These are phyloP conservation scores for Ceratobasidium theobromae DNA, from an alignment of 1,284 basidiomycete species.

Conservation along the genomic window DNA sequence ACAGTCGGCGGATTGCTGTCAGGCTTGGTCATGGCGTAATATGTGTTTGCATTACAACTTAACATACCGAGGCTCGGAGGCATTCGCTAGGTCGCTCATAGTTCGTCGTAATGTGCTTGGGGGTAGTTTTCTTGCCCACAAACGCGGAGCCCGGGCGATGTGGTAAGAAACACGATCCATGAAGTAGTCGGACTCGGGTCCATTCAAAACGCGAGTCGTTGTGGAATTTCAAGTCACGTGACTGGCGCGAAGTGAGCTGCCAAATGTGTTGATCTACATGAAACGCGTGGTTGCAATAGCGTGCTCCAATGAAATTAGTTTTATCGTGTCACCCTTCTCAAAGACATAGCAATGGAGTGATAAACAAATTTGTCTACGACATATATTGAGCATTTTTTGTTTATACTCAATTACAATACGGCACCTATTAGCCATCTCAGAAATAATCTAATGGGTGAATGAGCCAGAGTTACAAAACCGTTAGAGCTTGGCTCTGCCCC, in stretches of 20 bases:
- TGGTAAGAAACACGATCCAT: constrained; percentile 4
- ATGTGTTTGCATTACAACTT: background rate
- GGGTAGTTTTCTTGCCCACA: background rate
- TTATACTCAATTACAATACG: too few relatives aligned
- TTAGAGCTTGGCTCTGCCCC: constrained; percentile 34
- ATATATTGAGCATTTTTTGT: too few relatives aligned
- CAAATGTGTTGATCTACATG: background rate
- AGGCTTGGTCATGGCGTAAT: background rate
- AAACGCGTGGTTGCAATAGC: background rate
- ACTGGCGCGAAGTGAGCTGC: background rate
- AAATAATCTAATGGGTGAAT: background rate
- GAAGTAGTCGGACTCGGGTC: background rate
- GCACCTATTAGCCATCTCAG: too few relatives aligned
- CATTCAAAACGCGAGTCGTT: constrained; percentile 1
- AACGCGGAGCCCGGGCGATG: background rate
- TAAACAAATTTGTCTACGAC: too few relatives aligned
- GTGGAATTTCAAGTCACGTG: background rate
- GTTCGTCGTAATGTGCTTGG: too few relatives aligned
- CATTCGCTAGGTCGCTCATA: too few relatives aligned
- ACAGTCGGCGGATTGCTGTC: background rate
- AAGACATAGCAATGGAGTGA: too few relatives aligned
- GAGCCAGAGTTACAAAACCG: background rate
- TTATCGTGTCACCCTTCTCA: too few relatives aligned
- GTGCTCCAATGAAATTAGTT: too few relatives aligned
- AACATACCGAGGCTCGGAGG: background rate